A percentile compares a stretch with the other conserved stretches of the same genome.
Conservation (phyloP, 2,329 filamentous ascomycete genomes). For the Alternaria angustiovoidea region DNA sequence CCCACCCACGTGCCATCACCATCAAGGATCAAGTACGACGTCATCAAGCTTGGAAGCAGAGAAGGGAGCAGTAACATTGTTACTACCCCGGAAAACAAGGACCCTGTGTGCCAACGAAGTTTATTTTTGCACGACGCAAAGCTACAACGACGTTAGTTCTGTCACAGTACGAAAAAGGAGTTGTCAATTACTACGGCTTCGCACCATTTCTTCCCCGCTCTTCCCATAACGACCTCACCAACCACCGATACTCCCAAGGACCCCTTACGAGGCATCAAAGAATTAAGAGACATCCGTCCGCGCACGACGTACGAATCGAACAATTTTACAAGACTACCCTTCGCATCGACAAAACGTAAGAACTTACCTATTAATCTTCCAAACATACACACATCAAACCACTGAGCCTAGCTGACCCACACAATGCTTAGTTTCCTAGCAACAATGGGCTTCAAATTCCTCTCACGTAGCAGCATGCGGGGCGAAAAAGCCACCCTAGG, state of each 20-base stretch:
- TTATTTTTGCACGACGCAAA: background rate
- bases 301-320: background rate
- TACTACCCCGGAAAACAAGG: background rate
- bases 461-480: constrained; percentile 39
- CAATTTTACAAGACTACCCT: background rate
- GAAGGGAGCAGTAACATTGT: constrained; percentile 3
- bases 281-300: background rate
- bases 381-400: background rate
- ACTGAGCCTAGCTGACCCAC: background rate
- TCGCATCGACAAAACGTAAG: constrained; percentile 2
- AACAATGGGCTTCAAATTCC: constrained; percentile 42
- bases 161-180: constrained; percentile 1
- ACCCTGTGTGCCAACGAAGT: background rate
- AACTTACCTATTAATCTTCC: background rate
- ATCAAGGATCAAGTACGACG: constrained; percentile 6
- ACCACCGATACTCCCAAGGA: background rate
- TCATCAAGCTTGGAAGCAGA: constrained; percentile 5
- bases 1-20: background rate
- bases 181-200: background rate
- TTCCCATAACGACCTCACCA: background rate
- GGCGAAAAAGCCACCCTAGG: constrained; percentile 40
- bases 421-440: background rate
- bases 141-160: background rate
- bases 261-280: background rate
- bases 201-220: constrained; percentile 3